Conservation (phyloP, 805 yeast species). For the Schizosaccharomyces lindneri region DNA sequence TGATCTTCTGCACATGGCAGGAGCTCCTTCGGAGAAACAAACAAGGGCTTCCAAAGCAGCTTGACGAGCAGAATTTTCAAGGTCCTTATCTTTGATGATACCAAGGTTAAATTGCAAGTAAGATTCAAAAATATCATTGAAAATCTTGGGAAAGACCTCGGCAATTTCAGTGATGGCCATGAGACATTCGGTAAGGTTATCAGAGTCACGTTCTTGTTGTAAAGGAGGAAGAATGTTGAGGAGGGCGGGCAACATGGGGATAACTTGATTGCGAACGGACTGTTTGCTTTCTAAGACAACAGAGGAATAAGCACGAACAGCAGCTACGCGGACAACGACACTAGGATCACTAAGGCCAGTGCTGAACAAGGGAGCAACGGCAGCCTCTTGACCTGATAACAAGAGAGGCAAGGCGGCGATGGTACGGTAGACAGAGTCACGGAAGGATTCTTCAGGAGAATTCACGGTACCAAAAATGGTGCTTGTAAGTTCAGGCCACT, state of each 20-base stretch:
- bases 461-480: conserved; percentile 42
- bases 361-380: conserved; percentile 40
- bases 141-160: conserved; percentile 82
- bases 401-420: conserved; percentile 63
- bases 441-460: conserved; percentile 34
- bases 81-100: conserved; percentile 55
- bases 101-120: conserved; percentile 65
- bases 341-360: conserved; percentile 55
- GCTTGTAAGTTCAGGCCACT: conserved; percentile 64
- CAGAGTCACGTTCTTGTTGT: conserved; percentile 51
- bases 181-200: conserved; percentile 64
- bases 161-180: conserved; percentile 77
- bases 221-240: conserved; percentile 72
- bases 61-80: conserved; percentile 57
- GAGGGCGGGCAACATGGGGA: conserved; percentile 58
- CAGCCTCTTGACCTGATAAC: conserved; percentile 32
- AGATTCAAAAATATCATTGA: conserved; percentile 73
- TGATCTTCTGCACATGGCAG: conserved; percentile 76
- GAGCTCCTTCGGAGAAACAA: conserved; percentile 78
- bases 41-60: conserved; percentile 75
- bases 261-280: conserved; percentile 48
- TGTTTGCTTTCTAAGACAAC: conserved; percentile 66
- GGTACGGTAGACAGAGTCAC: conserved; percentile 82
- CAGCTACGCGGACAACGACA: conserved; percentile 72
- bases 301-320: conserved; percentile 79